Base-by-base conservation (phyloP, 2,329 filamentous ascomycete genomes). In the Alternaria triticimaculans region DNA sequence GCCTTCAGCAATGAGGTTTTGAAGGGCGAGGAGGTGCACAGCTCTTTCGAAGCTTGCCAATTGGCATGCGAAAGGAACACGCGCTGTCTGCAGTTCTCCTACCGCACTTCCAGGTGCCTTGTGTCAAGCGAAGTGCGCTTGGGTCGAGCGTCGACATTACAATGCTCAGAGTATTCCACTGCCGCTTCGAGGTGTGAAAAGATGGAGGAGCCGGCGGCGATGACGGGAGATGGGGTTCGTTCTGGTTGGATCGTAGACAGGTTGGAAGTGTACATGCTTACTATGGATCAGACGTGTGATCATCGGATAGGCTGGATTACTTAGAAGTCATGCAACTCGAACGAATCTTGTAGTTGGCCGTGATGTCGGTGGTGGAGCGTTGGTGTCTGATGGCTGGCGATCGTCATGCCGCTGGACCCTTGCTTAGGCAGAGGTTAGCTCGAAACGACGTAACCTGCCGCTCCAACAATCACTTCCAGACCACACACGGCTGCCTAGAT, bases 351-450 rank as follows among this genome's bases (percentile, higher is more conserved):
- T 50, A 28, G 26, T 28, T 50, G 10, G 25, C 28, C 1, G 5
- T 37, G 10, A 53, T 37, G 1, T 8, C 9, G 14, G 48, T 58
- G 33, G 30, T 37, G 20, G 48, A 59, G 37, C 23, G 62, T 41
- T 54, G 55, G 41, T 44, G 55, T 49, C 25, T 30, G 18, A 48
- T 61, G 8, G 37, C 30, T 9, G 23, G 26, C 57, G 25, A 62
- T 62, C 59, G 67, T 69, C 63, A 68, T 63, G 50, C 55, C 48
- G 63, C 64, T 68, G 58, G 64, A 63, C 66, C 63, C 61, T 65
- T 55, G 62, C 64, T 65, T 54, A 51, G 60, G 25, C 54, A 49
- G 55, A 66, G 62, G 61, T 66, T 64, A 70, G 63, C 66, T 69
- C 33, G 45, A 50, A 56, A 62, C 60, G 45, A 64, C 57, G 51